These are phyloP conservation scores for Myxozyma neotropica DNA, from an alignment of 805 yeast species.

Conservation along the genomic window DNA sequence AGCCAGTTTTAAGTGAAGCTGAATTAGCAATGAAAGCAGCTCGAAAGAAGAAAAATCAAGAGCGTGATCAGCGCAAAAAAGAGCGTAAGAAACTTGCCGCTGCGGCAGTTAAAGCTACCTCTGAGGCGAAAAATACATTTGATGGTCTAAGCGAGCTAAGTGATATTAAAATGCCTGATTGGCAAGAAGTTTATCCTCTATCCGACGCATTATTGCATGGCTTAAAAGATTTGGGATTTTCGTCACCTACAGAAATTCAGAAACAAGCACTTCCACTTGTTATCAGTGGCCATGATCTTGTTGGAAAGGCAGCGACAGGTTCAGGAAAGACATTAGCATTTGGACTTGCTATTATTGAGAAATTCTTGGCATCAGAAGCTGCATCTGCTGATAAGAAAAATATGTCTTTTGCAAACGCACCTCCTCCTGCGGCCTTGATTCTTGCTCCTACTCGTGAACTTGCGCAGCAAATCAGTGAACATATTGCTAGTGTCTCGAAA, in stretches of 20 bases:
- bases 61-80: slow-evolving; percentile 9
- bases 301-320: slow-evolving; percentile 97
- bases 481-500: slow-evolving; percentile 55
- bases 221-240: slow-evolving; percentile 59
- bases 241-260: slow-evolving; percentile 84
- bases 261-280: slow-evolving; percentile 72
- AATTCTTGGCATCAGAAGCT: slow-evolving; percentile 44
- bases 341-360: slow-evolving; percentile 87
- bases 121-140: slow-evolving; percentile 31
- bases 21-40: slow-evolving; percentile 5
- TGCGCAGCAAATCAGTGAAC: slow-evolving; percentile 90
- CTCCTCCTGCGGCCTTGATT: slow-evolving; percentile 70
- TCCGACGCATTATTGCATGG: slow-evolving; percentile 60
- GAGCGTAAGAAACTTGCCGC: slow-evolving; percentile 8
- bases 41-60: slow-evolving; percentile 8
- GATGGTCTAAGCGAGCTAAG: slow-evolving; percentile 31
- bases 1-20: slow-evolving; percentile 8
- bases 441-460: slow-evolving; percentile 96
- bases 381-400: slow-evolving; percentile 18
- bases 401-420: slow-evolving; percentile 36
- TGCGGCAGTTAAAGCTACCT: slow-evolving; percentile 4
- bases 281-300: slow-evolving; percentile 71
- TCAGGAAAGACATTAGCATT: slow-evolving; percentile 97
- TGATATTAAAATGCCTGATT: slow-evolving; percentile 40
- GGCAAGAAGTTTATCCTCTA: slow-evolving; percentile 50